These are phyloP conservation scores for Chytridiales sp. DNA, from an alignment of 371 early-diverging fungal genomes.

Conservation along the genomic window DNA sequence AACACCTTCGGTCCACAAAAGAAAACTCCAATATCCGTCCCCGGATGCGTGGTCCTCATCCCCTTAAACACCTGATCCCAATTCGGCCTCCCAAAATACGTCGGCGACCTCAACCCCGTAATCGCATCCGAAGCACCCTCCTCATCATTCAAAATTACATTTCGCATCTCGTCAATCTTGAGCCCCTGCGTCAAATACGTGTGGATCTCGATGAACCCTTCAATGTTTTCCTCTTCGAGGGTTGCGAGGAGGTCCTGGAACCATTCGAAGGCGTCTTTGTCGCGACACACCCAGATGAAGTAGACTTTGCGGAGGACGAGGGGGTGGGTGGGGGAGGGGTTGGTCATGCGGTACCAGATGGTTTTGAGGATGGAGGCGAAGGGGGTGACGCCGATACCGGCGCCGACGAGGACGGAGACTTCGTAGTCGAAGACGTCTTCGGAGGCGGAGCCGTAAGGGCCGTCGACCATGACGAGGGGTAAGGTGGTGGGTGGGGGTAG, in stretches of 20 bases:
- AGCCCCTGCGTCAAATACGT: slow-evolving; percentile 46
- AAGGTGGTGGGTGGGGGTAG: slow-evolving; percentile 42
- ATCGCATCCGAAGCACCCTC: slow-evolving; percentile 47
- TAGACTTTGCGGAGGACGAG: slow-evolving; percentile 72
- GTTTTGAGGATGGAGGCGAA: slow-evolving; percentile 57
- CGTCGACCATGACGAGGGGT: slow-evolving; percentile 76
- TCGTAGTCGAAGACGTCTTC: slow-evolving; percentile 87
- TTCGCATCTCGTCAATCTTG: slow-evolving; percentile 44
- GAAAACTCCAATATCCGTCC: slow-evolving; percentile 53
- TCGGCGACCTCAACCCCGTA: slow-evolving; percentile 48
- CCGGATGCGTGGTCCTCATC: slow-evolving; percentile 35
- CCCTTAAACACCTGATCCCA: slow-evolving; percentile 48
- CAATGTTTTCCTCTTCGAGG: slow-evolving; percentile 52
- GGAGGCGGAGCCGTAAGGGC: slow-evolving; percentile 82
- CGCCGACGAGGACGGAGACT: slow-evolving; percentile 65
- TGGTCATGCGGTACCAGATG: slow-evolving; percentile 56
- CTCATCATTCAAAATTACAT: slow-evolving; percentile 50
- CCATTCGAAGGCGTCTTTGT: slow-evolving; percentile 66
- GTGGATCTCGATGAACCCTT: slow-evolving; percentile 49
- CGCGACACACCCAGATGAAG: slow-evolving; percentile 85
- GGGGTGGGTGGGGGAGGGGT: slow-evolving; percentile 41
- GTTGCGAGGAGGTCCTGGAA: slow-evolving; percentile 56
- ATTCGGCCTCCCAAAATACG: slow-evolving; percentile 55
- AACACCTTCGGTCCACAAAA: slow-evolving; percentile 60
- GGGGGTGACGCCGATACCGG: slow-evolving; percentile 59